Percentiles rank a stretch among this genome's conserved stretches.
These are phyloP conservation scores for Pythium coloratum DNA, from an alignment of 352 stramenopile species.

Conservation along the genomic window DNA sequence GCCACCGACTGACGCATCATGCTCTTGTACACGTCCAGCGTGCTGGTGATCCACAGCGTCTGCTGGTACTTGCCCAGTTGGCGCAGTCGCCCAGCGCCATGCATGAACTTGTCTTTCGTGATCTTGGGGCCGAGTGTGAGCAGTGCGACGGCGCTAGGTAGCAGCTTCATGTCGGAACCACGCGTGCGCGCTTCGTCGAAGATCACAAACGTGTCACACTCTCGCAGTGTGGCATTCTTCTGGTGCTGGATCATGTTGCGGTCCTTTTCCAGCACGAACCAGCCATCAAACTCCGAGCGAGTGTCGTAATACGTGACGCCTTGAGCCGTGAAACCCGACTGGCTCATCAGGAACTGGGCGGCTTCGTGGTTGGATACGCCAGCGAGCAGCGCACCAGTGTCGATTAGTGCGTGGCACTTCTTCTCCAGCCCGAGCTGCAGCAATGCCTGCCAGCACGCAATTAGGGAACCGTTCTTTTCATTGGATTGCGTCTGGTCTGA, in stretches of 20 bases:
- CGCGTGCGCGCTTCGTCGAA: conserved; percentile 90
- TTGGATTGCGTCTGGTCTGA: background rate
- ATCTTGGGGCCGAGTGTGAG: conserved; percentile 85
- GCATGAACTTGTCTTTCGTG: conserved; percentile 93
- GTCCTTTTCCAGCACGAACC: conserved; percentile 74
- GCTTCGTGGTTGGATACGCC: conserved; percentile 54
- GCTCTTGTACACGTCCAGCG: conserved; percentile 61
- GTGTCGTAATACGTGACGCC: conserved; percentile 89
- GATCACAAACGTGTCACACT: conserved; percentile 88
- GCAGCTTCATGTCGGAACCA: conserved; percentile 88
- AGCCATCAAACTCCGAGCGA: conserved; percentile 46
- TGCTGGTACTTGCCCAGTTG: conserved; percentile 72
- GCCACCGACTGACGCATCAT: conserved; percentile 29
- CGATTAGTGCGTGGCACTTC: conserved; percentile 71
- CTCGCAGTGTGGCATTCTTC: conserved; percentile 64
- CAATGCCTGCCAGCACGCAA: conserved; percentile 44
- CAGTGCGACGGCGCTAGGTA: conserved; percentile 55
- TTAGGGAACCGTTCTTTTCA: background rate
- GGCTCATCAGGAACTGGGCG: conserved; percentile 45
- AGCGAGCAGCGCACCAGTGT: conserved; percentile 81
- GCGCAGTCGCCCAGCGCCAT: conserved; percentile 86
- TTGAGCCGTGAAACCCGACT: conserved; percentile 29
- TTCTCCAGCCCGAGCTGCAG: conserved; percentile 42
- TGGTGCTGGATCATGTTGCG: conserved; percentile 42
- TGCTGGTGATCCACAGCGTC: conserved; percentile 60